A percentile compares a stretch with the other conserved stretches of the same genome.
phyloP scores from a whole-genome alignment of 148 eudicot genomes.

The Rhododendron ovatum region DNA sequence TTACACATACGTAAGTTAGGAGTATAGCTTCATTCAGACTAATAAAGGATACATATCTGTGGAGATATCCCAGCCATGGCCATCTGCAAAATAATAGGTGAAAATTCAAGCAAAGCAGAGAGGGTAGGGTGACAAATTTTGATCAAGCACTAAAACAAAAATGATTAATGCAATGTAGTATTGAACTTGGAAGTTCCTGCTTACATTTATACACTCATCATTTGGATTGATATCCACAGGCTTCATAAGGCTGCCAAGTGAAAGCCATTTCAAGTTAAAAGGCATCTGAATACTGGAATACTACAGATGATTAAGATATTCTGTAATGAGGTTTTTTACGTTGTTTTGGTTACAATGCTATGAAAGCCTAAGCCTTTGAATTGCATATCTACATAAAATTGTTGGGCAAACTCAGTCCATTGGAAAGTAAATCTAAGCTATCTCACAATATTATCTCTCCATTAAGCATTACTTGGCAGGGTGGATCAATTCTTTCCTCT shows the following conservation, averaged over 20 bases:
- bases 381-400: neutral
- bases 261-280: constrained; percentile 13
- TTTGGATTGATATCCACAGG: constrained; percentile 80
- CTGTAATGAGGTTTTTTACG: neutral
- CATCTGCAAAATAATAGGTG: constrained; percentile 41
- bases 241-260: constrained; percentile 69
- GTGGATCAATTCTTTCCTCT: neutral
- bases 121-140: neutral
- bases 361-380: neutral
- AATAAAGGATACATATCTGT: constrained; percentile 80
- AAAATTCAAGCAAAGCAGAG: constrained; percentile 6
- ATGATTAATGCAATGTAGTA: neutral
- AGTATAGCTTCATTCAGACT: neutral
- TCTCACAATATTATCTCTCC: neutral
- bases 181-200: constrained; percentile 20
- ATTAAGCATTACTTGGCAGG: neutral
- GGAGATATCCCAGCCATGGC: constrained; percentile 86
- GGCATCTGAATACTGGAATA: neutral
- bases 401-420: neutral
- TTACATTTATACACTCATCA: constrained; percentile 89
- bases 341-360: neutral
- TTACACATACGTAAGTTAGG: neutral
- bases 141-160: neutral
- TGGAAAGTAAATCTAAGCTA: neutral
- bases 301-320: neutral